Conservation (phyloP, 805 yeast species). For the Komagataella ulmi region DNA sequence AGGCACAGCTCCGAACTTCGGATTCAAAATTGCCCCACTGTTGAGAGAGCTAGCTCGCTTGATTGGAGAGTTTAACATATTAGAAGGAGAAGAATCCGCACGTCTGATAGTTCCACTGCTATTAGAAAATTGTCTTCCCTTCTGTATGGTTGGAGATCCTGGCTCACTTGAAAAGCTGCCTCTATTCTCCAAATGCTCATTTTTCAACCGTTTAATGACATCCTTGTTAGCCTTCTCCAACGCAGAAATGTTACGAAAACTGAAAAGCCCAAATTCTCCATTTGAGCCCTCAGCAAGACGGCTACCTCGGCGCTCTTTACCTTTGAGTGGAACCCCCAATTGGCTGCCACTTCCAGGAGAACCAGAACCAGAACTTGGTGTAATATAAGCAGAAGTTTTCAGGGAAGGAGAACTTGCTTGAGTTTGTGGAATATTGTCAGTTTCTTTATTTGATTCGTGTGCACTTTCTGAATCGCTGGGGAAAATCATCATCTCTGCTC, state of each 20-base stretch:
- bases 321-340: conserved; percentile 36
- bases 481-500: conserved; percentile 62
- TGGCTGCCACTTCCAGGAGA: conserved; percentile 8
- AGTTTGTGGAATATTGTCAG: conserved; percentile 3
- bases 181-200: conserved; percentile 59
- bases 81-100: not conserved
- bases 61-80: not conserved
- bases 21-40: not conserved
- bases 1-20: not conserved
- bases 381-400: conserved; percentile 12
- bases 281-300: conserved; percentile 52
- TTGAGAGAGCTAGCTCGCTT: not conserved
- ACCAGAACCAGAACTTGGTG: conserved; percentile 12
- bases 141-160: conserved; percentile 5
- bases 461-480: conserved; percentile 27
- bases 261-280: conserved; percentile 83
- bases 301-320: conserved; percentile 62
- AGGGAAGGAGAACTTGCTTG: conserved; percentile 3
- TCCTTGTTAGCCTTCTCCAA: conserved; percentile 91
- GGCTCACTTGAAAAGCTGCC: conserved; percentile 26
- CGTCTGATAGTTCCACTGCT: not conserved
- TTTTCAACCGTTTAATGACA: conserved; percentile 74
- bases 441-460: conserved; percentile 15
- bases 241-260: conserved; percentile 78
- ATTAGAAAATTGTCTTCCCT: not conserved